Evolutionary conservation across 2,329 filamentous ascomycete species (phyloP).

Genomic region (Pestalotiopsis sp.): DNA sequence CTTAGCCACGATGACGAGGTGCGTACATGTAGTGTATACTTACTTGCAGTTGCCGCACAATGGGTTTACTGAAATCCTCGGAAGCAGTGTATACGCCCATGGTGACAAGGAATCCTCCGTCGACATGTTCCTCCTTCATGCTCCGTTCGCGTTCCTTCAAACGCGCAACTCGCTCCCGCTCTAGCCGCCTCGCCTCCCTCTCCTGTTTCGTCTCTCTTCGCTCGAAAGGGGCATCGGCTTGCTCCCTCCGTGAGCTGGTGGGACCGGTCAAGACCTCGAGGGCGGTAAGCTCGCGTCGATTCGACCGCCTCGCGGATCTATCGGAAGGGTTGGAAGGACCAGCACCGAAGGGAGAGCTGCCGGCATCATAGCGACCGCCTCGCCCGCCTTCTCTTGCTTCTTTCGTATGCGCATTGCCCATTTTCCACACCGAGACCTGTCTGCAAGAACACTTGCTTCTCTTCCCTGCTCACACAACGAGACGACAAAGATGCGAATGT

Average conservation of each 20-base stretch:
- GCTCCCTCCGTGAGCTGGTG: slow-evolving; percentile 36
- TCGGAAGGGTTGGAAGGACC: slow-evolving; percentile 24
- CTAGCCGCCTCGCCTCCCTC: slow-evolving; percentile 81
- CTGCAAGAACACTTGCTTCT: not conserved
- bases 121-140: slow-evolving; percentile 87
- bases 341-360: slow-evolving; percentile 21
- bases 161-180: slow-evolving; percentile 76
- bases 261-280: slow-evolving; percentile 43
- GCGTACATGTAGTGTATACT: slow-evolving; percentile 20
- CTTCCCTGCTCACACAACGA: not conserved
- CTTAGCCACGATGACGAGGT: not conserved
- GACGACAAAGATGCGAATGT: not conserved
- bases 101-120: slow-evolving; percentile 93
- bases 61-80: slow-evolving; percentile 89
- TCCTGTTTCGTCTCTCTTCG: slow-evolving; percentile 90
- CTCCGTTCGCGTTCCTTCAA: slow-evolving; percentile 88
- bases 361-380: slow-evolving; percentile 20
- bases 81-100: slow-evolving; percentile 89
- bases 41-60: slow-evolving; percentile 91
- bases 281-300: slow-evolving; percentile 49
- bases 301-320: slow-evolving; percentile 31
- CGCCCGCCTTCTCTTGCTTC: slow-evolving; percentile 24
- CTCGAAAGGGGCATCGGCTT: slow-evolving; percentile 50
- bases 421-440: slow-evolving; percentile 9
- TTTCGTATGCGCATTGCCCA: slow-evolving; percentile 30